A percentile compares a stretch with the other conserved stretches of the same genome.
These are phyloP conservation scores for Aspergillus leporis DNA, from an alignment of 495 filamentous ascomycete genomes.

Conservation along the genomic window DNA sequence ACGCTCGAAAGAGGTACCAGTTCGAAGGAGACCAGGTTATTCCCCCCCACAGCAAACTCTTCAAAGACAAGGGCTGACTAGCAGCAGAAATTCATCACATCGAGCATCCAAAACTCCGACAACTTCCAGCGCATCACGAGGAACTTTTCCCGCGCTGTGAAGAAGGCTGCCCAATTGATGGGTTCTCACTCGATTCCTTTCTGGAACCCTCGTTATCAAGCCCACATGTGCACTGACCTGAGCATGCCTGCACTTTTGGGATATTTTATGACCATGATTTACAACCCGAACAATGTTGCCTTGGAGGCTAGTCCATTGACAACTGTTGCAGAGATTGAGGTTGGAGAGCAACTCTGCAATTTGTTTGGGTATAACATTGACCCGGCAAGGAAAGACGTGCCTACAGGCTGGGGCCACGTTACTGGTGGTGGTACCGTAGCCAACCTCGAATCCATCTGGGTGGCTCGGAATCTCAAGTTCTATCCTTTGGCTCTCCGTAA, in stretches of 20 bases:
- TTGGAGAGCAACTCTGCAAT: conserved; percentile 44
- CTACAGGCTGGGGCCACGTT: conserved; percentile 41
- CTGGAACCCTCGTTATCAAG: conserved; percentile 47
- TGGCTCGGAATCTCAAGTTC: conserved; percentile 50
- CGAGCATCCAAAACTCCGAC: conserved; percentile 23
- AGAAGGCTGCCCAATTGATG: conserved; percentile 26
- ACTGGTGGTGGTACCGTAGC: conserved; percentile 47
- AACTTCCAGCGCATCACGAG: conserved; percentile 27
- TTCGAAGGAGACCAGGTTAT: conserved; percentile 25
- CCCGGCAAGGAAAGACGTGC: conserved; percentile 14
- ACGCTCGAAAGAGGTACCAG: conserved; percentile 29
- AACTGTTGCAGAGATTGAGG: conserved; percentile 41
- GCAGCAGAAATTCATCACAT: conserved; percentile 33
- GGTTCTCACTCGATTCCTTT: conserved; percentile 42
- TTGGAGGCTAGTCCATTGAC: conserved; percentile 45
- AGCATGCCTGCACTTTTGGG: conserved; percentile 38
- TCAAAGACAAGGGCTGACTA: background rate
- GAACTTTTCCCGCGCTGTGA: conserved; percentile 27
- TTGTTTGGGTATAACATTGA: conserved; percentile 45
- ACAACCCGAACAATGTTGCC: conserved; percentile 52
- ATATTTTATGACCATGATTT: conserved; percentile 50
- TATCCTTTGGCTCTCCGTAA: conserved; percentile 42
- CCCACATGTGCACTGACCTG: conserved; percentile 45
- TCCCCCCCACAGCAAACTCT: too few species aligned
- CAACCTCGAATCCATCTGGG: conserved; percentile 49